Evolutionary conservation across 2,329 filamentous ascomycete genomes (phyloP), one percentile per base, ranked within the genome.

Genomic region (Endocalyx cinctus): DNA sequence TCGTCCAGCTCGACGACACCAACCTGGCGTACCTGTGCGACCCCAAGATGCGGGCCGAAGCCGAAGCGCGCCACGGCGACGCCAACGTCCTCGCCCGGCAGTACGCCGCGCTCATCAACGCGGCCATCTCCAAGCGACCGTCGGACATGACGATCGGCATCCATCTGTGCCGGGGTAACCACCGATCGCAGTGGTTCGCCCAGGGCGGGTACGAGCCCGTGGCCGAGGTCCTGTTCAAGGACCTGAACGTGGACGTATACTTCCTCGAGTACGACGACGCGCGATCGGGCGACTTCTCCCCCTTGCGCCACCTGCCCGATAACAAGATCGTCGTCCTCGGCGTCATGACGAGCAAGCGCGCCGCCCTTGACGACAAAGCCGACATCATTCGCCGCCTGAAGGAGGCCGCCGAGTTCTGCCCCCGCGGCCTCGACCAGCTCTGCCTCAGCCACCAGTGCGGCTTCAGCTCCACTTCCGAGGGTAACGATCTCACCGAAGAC

Each of bases 261-360:
- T 77, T 76, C 58, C 66, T 77, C 46, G 72, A 77, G 54, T 77
- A 72, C 51, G 72, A 77, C 50, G 72, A 75, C 41, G 71, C 70
- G 19, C 63, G 72, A 3, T 69, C 63, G 1, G 72, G 72, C 11
- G 72, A 74, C 51, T 77, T 77, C 55, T 60, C 58, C 22, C 72
- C 72, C 1, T 60, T 77, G 36, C 57, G 71, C n/a, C 65, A 69
- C 51, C 56, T 77, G 30, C 72, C 72, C 4, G 63, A 62, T 34
- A 47, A 68, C 56, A 77, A 77, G 59, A 60, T 68, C 20, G 72
- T 77, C 11, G 70, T 77, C 8, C 57, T 77, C 19, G 72, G 72
- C 19, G 61, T 75, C 27, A 71, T 75, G 70, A 66, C 58, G 37
- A 68, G 62, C 51, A 76, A 76, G 63, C 77, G 72, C 60, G 64